Base-by-base conservation (phyloP, 257 asterid species). In the Cruciata laevipes region DNA sequence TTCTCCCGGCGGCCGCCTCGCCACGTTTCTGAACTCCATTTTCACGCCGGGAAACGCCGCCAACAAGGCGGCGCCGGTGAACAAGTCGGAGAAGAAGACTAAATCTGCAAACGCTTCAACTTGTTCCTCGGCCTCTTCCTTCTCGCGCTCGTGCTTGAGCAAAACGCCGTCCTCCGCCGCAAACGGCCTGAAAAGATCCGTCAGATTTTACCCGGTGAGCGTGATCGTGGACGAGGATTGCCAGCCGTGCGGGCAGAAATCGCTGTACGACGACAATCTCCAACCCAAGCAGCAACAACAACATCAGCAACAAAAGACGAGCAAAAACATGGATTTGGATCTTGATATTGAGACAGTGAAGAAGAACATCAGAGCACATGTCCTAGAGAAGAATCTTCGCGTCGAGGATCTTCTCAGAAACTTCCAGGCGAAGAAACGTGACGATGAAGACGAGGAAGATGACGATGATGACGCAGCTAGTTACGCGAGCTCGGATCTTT, bases 101-200 rank as follows among this genome's bases (percentile, higher is more conserved):
- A 86, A 82, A 68, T 86, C 96, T n/a, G 75, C 85, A 0, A 83
- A 83, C 61, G 67, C 93, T 20, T 76, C 89, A 10, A 76, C 91
- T 1, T 90, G 99, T 69, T 94, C 99, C 2, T 84, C 99, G 0
- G 94, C 96, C 38, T 85, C 97, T 23, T 93, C 98, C 0, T 88
- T 87, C 73, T 86, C 99, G 12, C 77, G 99, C 11, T 93, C 99
- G 0, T 90, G 97, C 71, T 76, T 90, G 31, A 93, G 97, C 83
- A 90, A 90, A 73, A 90, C 94, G 65, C 82, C 96, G 58, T 80
- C 95, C 53, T 87, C 91, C 0, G 10, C 91, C 0, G 10, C 7
- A 18, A 59, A 57, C 60, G 83, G 63, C 6, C 37, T 72, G 1
- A 90, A 88, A 72, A 75, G 99, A 63, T 88, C 99, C 0, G 97